phyloP scores from a whole-genome alignment of 768 basidiomycete species.

The Tylopilus vinaceipallidus region DNA sequence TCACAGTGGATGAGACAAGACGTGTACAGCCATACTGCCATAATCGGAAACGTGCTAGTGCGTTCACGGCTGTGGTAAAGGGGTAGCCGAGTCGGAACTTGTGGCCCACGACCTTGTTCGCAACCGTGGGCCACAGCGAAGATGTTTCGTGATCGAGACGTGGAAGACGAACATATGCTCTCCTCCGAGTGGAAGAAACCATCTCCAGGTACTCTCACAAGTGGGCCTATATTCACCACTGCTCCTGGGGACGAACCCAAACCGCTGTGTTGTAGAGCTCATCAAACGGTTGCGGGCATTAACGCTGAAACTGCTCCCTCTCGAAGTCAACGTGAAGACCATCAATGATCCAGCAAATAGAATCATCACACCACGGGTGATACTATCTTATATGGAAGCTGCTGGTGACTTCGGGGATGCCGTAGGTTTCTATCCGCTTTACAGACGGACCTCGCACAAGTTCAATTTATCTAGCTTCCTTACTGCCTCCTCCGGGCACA shows the following conservation, averaged over 20 bases:
- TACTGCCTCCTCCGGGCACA: slow-evolving; percentile 77
- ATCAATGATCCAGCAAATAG: slow-evolving; percentile 79
- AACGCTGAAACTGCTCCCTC: slow-evolving; percentile 71
- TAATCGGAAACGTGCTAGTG: background rate
- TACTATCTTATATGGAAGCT: slow-evolving; percentile 71
- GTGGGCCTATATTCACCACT: slow-evolving; percentile 40
- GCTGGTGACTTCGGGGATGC: slow-evolving; percentile 89
- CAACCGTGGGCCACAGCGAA: background rate
- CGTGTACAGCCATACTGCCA: slow-evolving; percentile 22
- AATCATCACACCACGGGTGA: slow-evolving; percentile 78
- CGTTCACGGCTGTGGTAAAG: no score
- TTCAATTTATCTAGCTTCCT: no score
- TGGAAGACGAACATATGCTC: slow-evolving; percentile 41
- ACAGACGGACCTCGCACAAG: no score
- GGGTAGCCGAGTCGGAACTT: no score
- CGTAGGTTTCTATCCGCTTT: no score
- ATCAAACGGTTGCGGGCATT: slow-evolving; percentile 77
- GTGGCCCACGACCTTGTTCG: no score
- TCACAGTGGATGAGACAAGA: slow-evolving; percentile 25
- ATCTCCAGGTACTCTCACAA: slow-evolving; percentile 71
- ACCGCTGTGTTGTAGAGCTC: slow-evolving; percentile 56
- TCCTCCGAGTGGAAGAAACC: slow-evolving; percentile 50
- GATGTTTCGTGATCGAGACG: slow-evolving; percentile 29
- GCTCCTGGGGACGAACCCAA: background rate
- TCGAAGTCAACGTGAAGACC: slow-evolving; percentile 66